Conservation (phyloP, 345 rosid species). For the Carallia brachiata region DNA sequence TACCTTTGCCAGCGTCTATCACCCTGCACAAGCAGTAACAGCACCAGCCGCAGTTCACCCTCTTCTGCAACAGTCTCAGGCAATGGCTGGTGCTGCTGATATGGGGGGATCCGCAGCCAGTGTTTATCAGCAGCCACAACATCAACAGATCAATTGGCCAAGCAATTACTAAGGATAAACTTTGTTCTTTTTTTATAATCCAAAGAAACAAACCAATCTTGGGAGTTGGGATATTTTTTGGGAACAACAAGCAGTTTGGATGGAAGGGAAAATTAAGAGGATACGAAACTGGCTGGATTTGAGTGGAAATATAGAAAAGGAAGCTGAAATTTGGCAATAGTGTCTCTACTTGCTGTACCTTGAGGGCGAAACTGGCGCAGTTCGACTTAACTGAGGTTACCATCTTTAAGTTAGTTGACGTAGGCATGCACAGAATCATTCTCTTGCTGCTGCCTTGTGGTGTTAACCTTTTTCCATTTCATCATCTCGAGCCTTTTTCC, state of each 20-base stretch:
- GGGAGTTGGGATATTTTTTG: constrained; percentile 39
- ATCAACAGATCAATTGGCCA: constrained; percentile 85
- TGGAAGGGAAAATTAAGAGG: constrained; percentile 24
- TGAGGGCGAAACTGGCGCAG: constrained; percentile 33
- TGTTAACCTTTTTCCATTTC: constrained; percentile 28
- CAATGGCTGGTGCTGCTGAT: constrained; percentile 64
- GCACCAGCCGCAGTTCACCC: constrained; percentile 65
- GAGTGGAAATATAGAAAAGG: constrained; percentile 28
- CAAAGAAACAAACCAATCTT: constrained; percentile 32
- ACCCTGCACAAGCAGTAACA: constrained; percentile 69
- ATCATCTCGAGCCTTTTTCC: constrained; percentile 22
- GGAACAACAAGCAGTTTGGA: constrained; percentile 44
- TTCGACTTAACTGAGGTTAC: constrained; percentile 44
- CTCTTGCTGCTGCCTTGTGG: constrained; percentile 32
- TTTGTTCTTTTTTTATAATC: constrained; percentile 32
- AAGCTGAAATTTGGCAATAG: constrained; percentile 26
- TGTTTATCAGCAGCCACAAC: constrained; percentile 93
- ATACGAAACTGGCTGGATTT: constrained; percentile 32
- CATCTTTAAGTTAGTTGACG: constrained; percentile 39
- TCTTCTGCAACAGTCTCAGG: constrained; percentile 75
- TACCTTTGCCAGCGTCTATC: constrained; percentile 62
- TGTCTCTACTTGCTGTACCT: constrained; percentile 38
- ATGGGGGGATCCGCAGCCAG: constrained; percentile 69
- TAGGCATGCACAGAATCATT: constrained; percentile 37
- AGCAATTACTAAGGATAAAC: constrained; percentile 64